These are phyloP conservation scores for Perkinsus olseni DNA, from an alignment of 169 alveolate genomes.

Conservation along the genomic window DNA sequence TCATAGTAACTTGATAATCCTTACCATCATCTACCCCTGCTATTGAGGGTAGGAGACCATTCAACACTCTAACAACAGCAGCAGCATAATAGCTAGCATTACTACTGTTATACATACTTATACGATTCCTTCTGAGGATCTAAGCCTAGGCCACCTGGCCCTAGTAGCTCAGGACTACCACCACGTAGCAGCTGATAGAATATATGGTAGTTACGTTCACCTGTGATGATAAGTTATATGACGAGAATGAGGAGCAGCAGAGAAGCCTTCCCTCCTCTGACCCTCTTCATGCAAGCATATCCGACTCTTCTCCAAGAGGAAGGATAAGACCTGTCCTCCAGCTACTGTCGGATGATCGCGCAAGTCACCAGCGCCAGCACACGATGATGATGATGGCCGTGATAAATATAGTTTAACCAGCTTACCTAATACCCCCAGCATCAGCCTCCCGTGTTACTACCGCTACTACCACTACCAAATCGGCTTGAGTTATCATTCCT, in stretches of 20 bases:
- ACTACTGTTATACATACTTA: not conserved
- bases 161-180: slow-evolving; percentile 18
- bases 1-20: not conserved
- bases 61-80: not conserved
- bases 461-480: slow-evolving; percentile 86
- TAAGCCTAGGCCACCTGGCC: not conserved
- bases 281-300: slow-evolving; percentile 36
- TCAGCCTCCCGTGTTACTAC: too few relatives aligned
- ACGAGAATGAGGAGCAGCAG: too few relatives aligned
- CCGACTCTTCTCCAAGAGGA: slow-evolving; percentile 89
- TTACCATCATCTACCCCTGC: not conserved
- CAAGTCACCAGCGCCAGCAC: not conserved
- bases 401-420: not conserved
- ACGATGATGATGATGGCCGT: not conserved
- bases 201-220: slow-evolving; percentile 92
- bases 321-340: slow-evolving; percentile 74
- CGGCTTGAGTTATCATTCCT: slow-evolving; percentile 77
- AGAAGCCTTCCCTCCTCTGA: too few relatives aligned
- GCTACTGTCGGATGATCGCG: not conserved
- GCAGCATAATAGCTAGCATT: not conserved
- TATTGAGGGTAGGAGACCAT: not conserved
- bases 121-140: not conserved
- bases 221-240: slow-evolving; percentile 67
- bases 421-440: not conserved
- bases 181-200: slow-evolving; percentile 77